Evolutionary conservation across 306 rosid species (phyloP).

Genomic region (Fagus sylvatica): DNA sequence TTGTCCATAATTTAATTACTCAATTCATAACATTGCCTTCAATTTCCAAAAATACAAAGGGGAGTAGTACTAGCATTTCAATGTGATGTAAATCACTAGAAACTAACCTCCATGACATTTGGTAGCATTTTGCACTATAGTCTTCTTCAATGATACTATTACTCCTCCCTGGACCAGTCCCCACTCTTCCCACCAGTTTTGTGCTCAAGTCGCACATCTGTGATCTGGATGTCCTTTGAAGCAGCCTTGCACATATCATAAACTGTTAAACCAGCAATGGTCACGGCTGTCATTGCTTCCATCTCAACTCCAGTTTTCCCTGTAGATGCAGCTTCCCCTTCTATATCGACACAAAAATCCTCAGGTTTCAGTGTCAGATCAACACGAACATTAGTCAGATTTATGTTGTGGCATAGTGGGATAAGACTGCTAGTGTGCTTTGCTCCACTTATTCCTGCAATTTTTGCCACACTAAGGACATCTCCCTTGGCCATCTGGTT

Average conservation of each 20-base stretch:
- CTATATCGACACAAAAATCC: slow-evolving; percentile 67
- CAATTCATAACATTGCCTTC: not conserved
- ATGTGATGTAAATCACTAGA: not conserved
- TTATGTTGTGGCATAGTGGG: slow-evolving; percentile 82
- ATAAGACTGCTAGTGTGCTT: slow-evolving; percentile 81
- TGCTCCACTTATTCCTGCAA: slow-evolving; percentile 91
- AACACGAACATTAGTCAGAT: slow-evolving; percentile 59
- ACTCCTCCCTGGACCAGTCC: slow-evolving; percentile 57
- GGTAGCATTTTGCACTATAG: not conserved
- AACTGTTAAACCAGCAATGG: slow-evolving; percentile 74
- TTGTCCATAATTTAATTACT: not conserved
- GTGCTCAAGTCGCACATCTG: slow-evolving; percentile 59
- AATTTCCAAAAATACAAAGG: not conserved
- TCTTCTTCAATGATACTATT: slow-evolving; percentile 8
- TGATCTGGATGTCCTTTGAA: slow-evolving; percentile 65
- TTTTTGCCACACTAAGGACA: slow-evolving; percentile 78
- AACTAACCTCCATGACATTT: not conserved
- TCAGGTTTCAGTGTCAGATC: slow-evolving; percentile 57
- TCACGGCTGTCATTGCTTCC: slow-evolving; percentile 92
- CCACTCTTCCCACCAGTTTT: slow-evolving; percentile 96
- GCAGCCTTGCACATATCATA: slow-evolving; percentile 98
- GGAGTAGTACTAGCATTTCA: not conserved
- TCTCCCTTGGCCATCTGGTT: slow-evolving; percentile 80
- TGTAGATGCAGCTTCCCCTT: slow-evolving; percentile 74
- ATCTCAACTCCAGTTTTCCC: slow-evolving; percentile 80